Evolutionary conservation across 345 rosid genomes (phyloP), one percentile per base, ranked within the genome.

Genomic region (Bruguiera sexangula): DNA sequence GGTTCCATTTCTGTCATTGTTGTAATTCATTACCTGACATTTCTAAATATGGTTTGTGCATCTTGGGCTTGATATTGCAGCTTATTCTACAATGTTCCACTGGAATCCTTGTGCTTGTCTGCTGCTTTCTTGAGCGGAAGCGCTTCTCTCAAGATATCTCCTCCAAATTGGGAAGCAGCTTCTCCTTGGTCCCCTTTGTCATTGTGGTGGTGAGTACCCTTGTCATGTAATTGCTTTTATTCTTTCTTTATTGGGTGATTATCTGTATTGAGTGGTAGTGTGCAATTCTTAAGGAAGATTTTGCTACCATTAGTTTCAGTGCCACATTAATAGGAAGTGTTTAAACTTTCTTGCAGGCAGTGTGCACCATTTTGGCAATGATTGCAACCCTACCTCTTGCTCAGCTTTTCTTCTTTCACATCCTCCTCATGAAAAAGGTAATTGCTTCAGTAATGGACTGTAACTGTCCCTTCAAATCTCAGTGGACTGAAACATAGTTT

Each of bases 381-480:
- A 59, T 95, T 66, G 99, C 99, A 31, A 95, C 94, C 8, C 66
- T 92, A 73, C 99, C 99, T 1, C 88, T 92, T 69, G 97, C 94
- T 54, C 99, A 92, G 69, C 97, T 92, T 43, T 92, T 95, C 86
- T 95, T 95, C 88, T 95, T 90, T 76, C 98, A 92, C 79, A 83
- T 92, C 71, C 92, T 95, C 51, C 94, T 95, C 32, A 83, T 95
- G 36, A 95, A 92, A 75, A 92, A 95, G 97, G 96, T 88, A 78
- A 60, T n/a, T 72, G 18, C 34, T 24, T 59, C 30, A 21, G 22
- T 37, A 11, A 43, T 43, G 18, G 0, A 15, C 50, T 43, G 15
- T 43, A 11, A 43, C 19, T 13, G 18, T 43, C 20, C 50, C 66
- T 54, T n/a, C 66, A 5, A 22, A 30, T 54, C 11, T 18, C 60